Conservation (phyloP, 768 basidiomycete species). For the Termitomyces sp. region DNA sequence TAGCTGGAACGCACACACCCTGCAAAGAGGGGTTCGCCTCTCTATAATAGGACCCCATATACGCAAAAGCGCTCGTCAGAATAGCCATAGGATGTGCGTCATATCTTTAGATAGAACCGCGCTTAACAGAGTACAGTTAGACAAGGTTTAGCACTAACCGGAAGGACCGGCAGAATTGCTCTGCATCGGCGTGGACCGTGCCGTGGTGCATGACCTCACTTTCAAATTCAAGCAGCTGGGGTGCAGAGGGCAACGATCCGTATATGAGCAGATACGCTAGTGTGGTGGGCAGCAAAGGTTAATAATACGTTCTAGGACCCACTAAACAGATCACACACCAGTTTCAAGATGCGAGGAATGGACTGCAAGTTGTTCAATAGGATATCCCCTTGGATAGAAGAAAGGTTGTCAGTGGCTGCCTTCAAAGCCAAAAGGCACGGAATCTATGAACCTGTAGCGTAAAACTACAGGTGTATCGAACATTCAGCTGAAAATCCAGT, state of each 20-base stretch:
- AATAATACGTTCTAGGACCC: constrained; percentile 2
- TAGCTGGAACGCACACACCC: constrained; percentile 32
- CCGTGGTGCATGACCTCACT: constrained; percentile 76
- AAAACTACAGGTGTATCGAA: constrained; percentile 33
- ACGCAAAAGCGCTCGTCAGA: constrained; percentile 80
- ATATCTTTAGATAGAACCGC: constrained; percentile 41
- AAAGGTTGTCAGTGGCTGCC: not conserved
- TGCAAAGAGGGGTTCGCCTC: constrained; percentile 87
- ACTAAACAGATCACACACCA: constrained; percentile 19
- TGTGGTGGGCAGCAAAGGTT: not conserved
- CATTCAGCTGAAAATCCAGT: not conserved
- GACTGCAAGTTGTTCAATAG: constrained; percentile 85
- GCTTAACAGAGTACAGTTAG: not conserved
- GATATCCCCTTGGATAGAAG: constrained; percentile 63
- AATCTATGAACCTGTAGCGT: constrained; percentile 56
- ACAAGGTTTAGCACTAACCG: constrained; percentile 28
- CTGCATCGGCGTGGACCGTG: constrained; percentile 60
- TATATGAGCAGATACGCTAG: constrained; percentile 83
- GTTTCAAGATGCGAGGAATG: constrained; percentile 78
- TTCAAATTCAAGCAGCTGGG: constrained; percentile 60
- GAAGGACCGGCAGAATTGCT: constrained; percentile 65
- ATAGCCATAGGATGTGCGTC: constrained; percentile 94
- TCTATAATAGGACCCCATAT: constrained; percentile 81
- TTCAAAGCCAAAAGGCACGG: not conserved
- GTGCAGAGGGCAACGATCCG: constrained; percentile 64